Evolutionary conservation across 2,329 filamentous ascomycete genomes (phyloP).

Genomic region (Cytospora schulzeri): DNA sequence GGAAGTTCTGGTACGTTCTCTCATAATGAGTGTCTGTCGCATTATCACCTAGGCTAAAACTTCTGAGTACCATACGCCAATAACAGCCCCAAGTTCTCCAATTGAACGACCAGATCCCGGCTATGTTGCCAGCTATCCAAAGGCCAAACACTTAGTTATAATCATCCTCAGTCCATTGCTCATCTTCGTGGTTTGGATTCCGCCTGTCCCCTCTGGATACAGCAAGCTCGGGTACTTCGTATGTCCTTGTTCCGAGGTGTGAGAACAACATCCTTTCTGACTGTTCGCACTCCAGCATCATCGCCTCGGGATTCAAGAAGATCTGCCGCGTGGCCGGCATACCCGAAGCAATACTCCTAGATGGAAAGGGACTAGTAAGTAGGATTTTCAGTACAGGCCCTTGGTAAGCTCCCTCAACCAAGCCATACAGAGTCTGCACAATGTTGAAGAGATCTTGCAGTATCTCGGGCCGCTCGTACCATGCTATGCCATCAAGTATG

Average conservation of each 20-base stretch:
- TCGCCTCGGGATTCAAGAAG: neutral
- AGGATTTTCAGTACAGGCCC: neutral
- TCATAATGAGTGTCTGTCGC: no score
- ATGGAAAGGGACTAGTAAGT: constrained; percentile 2
- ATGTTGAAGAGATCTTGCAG: neutral
- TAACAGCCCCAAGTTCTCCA: no score
- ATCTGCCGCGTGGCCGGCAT: neutral
- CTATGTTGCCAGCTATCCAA: no score
- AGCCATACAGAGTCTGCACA: neutral
- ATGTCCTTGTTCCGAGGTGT: neutral
- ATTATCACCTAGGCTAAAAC: no score
- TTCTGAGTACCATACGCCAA: no score
- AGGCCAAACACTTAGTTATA: neutral
- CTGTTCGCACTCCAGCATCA: neutral
- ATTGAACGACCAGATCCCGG: no score
- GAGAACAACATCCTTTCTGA: neutral
- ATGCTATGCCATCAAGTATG: neutral
- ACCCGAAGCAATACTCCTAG: neutral
- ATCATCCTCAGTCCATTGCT: neutral
- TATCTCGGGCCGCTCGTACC: neutral
- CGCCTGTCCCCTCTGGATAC: neutral
- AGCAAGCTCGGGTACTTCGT: neutral
- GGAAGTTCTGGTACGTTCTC: no score
- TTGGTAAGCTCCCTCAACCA: neutral
- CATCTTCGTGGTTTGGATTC: neutral